These are phyloP conservation scores for Fusarium goolgardi DNA, from an alignment of 2,329 filamentous ascomycete genomes.

Conservation along the genomic window DNA sequence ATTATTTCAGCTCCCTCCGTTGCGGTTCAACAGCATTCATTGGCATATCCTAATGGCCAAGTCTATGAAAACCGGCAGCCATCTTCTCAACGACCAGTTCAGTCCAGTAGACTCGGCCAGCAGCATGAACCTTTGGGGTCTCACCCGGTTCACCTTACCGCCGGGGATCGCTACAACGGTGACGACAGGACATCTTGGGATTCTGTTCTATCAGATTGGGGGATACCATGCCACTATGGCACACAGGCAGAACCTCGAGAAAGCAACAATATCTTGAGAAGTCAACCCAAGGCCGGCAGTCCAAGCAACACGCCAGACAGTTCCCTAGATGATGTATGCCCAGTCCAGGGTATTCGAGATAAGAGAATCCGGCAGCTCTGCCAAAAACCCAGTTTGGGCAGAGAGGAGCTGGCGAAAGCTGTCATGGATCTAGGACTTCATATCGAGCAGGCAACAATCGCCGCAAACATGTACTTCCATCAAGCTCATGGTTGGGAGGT, in stretches of 20 bases:
- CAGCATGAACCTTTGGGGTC: constrained; percentile 8
- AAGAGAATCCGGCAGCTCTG: neutral
- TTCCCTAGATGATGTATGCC: neutral
- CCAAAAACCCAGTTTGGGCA: neutral
- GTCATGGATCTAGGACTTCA: neutral
- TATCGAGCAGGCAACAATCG: neutral
- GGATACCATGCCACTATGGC: neutral
- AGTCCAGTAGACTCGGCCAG: neutral
- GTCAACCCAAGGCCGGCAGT: too few species aligned
- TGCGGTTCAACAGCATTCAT: neutral
- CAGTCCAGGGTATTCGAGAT: neutral
- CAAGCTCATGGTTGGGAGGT: constrained; percentile 6
- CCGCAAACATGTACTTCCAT: neutral
- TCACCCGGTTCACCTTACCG: neutral
- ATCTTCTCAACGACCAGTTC: neutral
- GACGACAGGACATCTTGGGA: neutral
- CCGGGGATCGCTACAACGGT: too few species aligned
- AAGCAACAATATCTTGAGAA: too few species aligned
- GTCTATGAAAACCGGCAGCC: neutral
- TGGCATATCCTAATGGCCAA: neutral
- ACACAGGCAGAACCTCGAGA: neutral
- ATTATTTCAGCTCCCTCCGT: constrained; percentile 1
- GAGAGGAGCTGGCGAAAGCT: neutral
- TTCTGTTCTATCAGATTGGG: neutral
- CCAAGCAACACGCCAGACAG: too few species aligned